These are phyloP conservation scores for Filobasidium floriforme DNA, from an alignment of 768 basidiomycete species.

Conservation along the genomic window DNA sequence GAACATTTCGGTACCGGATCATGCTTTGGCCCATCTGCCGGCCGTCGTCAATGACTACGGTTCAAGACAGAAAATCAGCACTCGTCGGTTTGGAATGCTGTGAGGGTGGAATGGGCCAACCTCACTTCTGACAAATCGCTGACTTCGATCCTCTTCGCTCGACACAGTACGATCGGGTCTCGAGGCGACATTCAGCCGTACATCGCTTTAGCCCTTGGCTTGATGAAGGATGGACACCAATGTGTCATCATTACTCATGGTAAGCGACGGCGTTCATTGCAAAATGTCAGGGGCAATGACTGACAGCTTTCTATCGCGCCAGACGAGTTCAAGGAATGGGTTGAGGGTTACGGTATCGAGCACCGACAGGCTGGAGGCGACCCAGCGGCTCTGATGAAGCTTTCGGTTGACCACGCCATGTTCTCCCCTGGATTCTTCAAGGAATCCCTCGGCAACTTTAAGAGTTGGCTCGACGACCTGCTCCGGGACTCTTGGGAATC, in stretches of 20 bases:
- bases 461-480: constrained; percentile 58
- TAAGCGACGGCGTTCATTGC: constrained; percentile 28
- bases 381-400: constrained; percentile 62
- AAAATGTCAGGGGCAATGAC: background rate
- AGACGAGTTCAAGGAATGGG: constrained; percentile 52
- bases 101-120: constrained; percentile 1
- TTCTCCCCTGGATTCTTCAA: constrained; percentile 67
- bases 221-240: constrained; percentile 49
- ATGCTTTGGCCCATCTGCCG: constrained; percentile 36
- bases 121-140: background rate
- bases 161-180: constrained; percentile 54
- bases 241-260: constrained; percentile 53
- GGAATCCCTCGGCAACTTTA: constrained; percentile 56
- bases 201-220: constrained; percentile 49
- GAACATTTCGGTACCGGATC: constrained; percentile 30
- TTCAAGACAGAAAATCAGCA: constrained; percentile 28
- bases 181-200: constrained; percentile 55
- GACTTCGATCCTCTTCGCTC: background rate
- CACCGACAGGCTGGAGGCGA: constrained; percentile 63
- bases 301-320: background rate
- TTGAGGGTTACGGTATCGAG: constrained; percentile 55
- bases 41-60: constrained; percentile 35
- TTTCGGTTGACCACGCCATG: constrained; percentile 54
- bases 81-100: constrained; percentile 57
- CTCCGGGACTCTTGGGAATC: constrained; percentile 55